Conservation (phyloP, 2,329 filamentous ascomycete genomes). For the Trichoderma sp. region DNA sequence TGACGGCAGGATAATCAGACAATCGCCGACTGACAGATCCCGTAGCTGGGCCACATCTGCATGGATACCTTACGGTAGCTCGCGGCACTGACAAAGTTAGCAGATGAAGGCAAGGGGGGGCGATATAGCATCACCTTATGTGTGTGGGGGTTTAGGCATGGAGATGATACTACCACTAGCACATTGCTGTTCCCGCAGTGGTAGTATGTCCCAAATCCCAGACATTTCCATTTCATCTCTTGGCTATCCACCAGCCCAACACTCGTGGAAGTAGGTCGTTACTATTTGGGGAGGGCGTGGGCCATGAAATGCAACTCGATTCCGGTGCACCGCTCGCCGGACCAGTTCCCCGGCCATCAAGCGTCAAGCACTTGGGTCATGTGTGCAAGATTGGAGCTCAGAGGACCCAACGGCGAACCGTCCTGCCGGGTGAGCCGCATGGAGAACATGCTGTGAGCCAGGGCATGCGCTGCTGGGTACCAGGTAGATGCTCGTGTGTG, state of each 20-base stretch:
- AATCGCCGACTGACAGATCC: slow-evolving; percentile 28
- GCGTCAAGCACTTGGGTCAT: slow-evolving; percentile 32
- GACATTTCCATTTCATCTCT: slow-evolving; percentile 16
- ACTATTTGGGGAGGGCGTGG: slow-evolving; percentile 7
- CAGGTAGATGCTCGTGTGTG: slow-evolving; percentile 16
- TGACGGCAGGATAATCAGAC: slow-evolving; percentile 19
- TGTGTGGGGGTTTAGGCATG: slow-evolving; percentile 24
- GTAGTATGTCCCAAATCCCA: slow-evolving; percentile 9
- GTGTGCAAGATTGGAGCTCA: slow-evolving; percentile 32
- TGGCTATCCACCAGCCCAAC: slow-evolving; percentile 17
- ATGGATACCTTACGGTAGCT: slow-evolving; percentile 28
- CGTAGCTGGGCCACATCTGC: slow-evolving; percentile 27
- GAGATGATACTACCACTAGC: slow-evolving; percentile 20
- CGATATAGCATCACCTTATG: slow-evolving; percentile 20
- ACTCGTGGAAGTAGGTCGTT: slow-evolving; percentile 5
- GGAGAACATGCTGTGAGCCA: slow-evolving; percentile 23
- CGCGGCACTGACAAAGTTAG: slow-evolving; percentile 26
- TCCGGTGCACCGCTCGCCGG: slow-evolving; percentile 26
- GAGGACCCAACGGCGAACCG: slow-evolving; percentile 36
- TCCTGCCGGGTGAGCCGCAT: slow-evolving; percentile 34
- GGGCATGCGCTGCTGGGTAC: slow-evolving; percentile 10
- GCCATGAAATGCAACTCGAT: slow-evolving; percentile 17
- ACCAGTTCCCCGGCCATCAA: slow-evolving; percentile 31
- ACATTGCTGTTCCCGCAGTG: slow-evolving; percentile 12
- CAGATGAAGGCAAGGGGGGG: slow-evolving; percentile 20